Base-by-base conservation (phyloP, 805 yeast species). In the Helenozyma rhizophorensis region DNA sequence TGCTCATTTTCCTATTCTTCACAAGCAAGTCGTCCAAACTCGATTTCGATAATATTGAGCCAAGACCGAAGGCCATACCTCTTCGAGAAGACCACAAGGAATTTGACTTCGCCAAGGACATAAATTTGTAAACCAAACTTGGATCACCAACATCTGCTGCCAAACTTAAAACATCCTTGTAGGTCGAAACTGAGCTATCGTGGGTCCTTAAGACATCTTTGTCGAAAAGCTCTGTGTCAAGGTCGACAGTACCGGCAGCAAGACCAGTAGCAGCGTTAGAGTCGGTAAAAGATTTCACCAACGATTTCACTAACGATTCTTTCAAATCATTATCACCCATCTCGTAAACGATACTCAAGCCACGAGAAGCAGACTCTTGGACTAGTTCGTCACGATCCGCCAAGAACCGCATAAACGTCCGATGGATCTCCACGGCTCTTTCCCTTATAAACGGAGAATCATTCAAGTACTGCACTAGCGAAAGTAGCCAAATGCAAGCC, bases 131-230 rank as follows among this genome's bases (percentile, higher is more conserved):
- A 4, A 90, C 96, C 43, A 90, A 71, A 44, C 93, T 76, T 10
- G 97, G 96, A 57, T 90, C 96, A 18, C 97, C 97, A 8, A 88
- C 94, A 52, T 90, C 98, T 1, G 93, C 78, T 0, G 98, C 97
- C 30, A 90, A 65, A 47, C 68, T 84, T 47, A 90, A 66, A 19
- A 90, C 85, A 57, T 90, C 98, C 48, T 83, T 85, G 54, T 90
- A 90, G 0, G 97, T 89, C 0, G 95, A 83, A 3, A 90, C 78
- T 0, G 95, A 83, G 1, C 90, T 88, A 40, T 84, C 93, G 28
- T 80, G 82, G 0, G 96, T 85, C 30, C 74, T 81, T 46, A 90
- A 59, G 4, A 76, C 69, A 23, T 95, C 96, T 1, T 84, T 80
- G 27, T 86, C 95, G 53, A 90, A 90, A 9, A 90, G 61, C 51